phyloP scores from a whole-genome alignment of 2,329 filamentous ascomycete genomes.

The Scytalidium sp. region DNA sequence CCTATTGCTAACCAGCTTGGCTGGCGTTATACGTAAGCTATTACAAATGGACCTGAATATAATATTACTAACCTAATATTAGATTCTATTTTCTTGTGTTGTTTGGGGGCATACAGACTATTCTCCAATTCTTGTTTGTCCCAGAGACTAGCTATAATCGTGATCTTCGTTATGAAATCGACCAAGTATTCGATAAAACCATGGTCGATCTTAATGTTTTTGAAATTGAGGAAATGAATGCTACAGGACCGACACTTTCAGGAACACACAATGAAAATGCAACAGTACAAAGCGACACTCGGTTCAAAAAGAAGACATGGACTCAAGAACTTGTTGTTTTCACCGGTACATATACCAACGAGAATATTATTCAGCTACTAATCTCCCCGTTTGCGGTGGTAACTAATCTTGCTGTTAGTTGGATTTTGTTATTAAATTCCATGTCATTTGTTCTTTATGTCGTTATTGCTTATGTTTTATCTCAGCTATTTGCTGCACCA shows the following conservation, averaged over 20 bases:
- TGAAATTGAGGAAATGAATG: slow-evolving; percentile 6
- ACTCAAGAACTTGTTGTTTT: slow-evolving; percentile 33
- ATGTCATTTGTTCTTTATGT: slow-evolving; percentile 40
- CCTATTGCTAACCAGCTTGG: slow-evolving; percentile 35
- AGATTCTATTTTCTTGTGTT: slow-evolving; percentile 21
- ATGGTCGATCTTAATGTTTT: slow-evolving; percentile 5
- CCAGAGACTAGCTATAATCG: slow-evolving; percentile 48
- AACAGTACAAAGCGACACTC: not conserved
- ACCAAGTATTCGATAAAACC: slow-evolving; percentile 8
- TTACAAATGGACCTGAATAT: slow-evolving; percentile 39
- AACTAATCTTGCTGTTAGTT: slow-evolving; percentile 47
- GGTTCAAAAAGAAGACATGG: slow-evolving; percentile 31
- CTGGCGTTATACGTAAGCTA: slow-evolving; percentile 36
- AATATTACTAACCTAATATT: slow-evolving; percentile 40
- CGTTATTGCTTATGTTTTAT: slow-evolving; percentile 37
- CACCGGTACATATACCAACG: slow-evolving; percentile 34
- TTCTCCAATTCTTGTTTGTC: slow-evolving; percentile 43
- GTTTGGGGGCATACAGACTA: slow-evolving; percentile 7
- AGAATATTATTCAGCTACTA: slow-evolving; percentile 33
- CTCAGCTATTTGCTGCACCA: slow-evolving; percentile 44
- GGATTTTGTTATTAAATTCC: slow-evolving; percentile 44
- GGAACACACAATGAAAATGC: not conserved
- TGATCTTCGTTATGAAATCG: slow-evolving; percentile 10
- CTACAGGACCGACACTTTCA: not conserved
- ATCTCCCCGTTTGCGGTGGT: slow-evolving; percentile 46